Conservation (phyloP, 2,329 filamentous ascomycete genomes). For the Aspergillus sp. region DNA sequence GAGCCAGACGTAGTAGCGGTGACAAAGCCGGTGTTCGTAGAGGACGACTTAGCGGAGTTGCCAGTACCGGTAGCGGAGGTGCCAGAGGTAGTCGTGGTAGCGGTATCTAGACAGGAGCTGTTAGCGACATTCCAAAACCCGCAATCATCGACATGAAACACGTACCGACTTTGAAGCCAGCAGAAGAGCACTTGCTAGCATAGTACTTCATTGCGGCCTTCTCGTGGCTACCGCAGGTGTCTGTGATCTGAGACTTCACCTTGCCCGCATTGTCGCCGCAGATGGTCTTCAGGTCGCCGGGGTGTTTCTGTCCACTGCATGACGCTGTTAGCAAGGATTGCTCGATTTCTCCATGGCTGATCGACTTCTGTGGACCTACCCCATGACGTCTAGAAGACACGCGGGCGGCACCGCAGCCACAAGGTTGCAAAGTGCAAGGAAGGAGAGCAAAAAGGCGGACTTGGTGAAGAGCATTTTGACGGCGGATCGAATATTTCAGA, state of each 20-base stretch:
- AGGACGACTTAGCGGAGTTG: conserved; percentile 13
- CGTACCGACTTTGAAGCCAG: conserved; percentile 34
- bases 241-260: conserved; percentile 28
- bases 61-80: conserved; percentile 22
- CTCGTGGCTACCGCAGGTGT: conserved; percentile 25
- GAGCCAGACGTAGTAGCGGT: conserved; percentile 7
- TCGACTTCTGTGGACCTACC: conserved; percentile 27
- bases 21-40: conserved; percentile 7
- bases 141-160: conserved; percentile 1
- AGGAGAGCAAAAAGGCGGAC: conserved; percentile 32
- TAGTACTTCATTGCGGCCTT: conserved; percentile 31
- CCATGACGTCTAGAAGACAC: conserved; percentile 43
- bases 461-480: conserved; percentile 38
- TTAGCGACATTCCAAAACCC: conserved; percentile 2
- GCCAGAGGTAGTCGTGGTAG: conserved; percentile 8
- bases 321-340: conserved; percentile 12
- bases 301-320: conserved; percentile 25
- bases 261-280: conserved; percentile 28
- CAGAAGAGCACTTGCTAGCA: conserved; percentile 27
- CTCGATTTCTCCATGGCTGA: not conserved
- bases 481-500: conserved; percentile 3
- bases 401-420: conserved; percentile 39
- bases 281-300: conserved; percentile 29
- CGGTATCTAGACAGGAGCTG: conserved; percentile 4
- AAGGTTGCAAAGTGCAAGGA: conserved; percentile 37